Base-by-base conservation (phyloP, 768 basidiomycete species). In the Erythrobasidium yunnanense region DNA sequence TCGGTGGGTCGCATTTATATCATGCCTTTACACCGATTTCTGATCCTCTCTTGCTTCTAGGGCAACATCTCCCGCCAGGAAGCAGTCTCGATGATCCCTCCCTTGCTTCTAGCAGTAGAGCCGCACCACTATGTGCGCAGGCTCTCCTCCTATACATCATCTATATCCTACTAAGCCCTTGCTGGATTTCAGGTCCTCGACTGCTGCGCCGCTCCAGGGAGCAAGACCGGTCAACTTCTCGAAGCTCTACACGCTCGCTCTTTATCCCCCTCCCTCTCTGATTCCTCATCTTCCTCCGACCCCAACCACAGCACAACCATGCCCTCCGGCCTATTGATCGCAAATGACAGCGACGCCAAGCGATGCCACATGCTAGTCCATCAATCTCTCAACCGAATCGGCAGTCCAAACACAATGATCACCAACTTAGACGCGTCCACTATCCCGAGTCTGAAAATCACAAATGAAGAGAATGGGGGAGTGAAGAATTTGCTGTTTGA, bases 31-130 rank as follows among this genome's bases (percentile, higher is more conserved):
- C 55, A 18, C n/a, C 18, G n/a, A 15, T 13, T 13, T 32, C 20
- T 25, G 54, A 1, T 22, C 17, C 7, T 52, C 60, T 53, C 55
- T 35, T n/a, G 49, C 54, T 0, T 11, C 23, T 42, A 92, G 90
- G 92, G 95, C 51, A 99, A 99, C 71, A 81, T 97, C 51, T 93
- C 90, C 11, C 80, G 95, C 22, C 92, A 96, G 76, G 95, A 99
- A 77, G 91, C 90, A 18, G 95, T 99, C 66, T 93, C 90, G 75
- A 99, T 99, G 95, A 79, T 99, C n/a, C 95, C 95, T 4, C 93
- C 95, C 0, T 81, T 99, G 1, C 85, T 97, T 71, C 82, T 99
- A 33, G 88, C 90, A 62, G 89, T 97, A n/a, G 80, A 88, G 72
- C 89, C 95, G 0, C 87, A 95, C 74, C 93, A 97, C 75, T 84